These are phyloP conservation scores for Pseudonitzschia multiseries DNA, from an alignment of 108 stramenopile species.

Conservation along the genomic window DNA sequence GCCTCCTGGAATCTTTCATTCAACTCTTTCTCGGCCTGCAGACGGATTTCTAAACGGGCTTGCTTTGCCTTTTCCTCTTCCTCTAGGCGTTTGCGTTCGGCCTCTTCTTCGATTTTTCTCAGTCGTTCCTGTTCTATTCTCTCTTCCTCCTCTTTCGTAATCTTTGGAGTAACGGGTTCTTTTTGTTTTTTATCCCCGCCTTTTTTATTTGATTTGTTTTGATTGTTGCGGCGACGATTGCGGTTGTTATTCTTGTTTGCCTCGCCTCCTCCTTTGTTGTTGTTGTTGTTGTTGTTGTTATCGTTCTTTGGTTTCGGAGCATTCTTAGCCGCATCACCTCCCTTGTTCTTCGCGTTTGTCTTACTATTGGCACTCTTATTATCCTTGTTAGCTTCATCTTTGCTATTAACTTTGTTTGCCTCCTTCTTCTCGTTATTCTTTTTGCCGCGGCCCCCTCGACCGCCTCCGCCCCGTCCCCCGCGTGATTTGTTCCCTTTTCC, in stretches of 20 bases:
- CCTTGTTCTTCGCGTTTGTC: conserved; percentile 7
- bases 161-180: not conserved
- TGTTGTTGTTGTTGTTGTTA: conserved; percentile 12
- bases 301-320: conserved; percentile 8
- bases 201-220: conserved; percentile 12
- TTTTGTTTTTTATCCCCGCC: conserved; percentile 15
- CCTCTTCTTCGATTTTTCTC: conserved; percentile 32
- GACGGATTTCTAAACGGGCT: conserved; percentile 18
- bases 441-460: conserved; percentile 15
- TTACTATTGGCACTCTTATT: not conserved
- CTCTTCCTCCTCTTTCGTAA: conserved; percentile 30
- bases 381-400: conserved; percentile 15
- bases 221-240: conserved; percentile 13
- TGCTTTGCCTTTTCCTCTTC: conserved; percentile 31
- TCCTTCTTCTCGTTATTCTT: conserved; percentile 15
- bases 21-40: conserved; percentile 30
- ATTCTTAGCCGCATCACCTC: not conserved
- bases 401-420: conserved; percentile 10
- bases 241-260: conserved; percentile 11
- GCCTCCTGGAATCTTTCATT: conserved; percentile 30
- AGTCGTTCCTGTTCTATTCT: conserved; percentile 29
- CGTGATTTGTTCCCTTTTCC: conserved; percentile 15
- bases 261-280: conserved; percentile 1
- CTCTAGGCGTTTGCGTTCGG: conserved; percentile 38
- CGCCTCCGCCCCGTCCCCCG: conserved; percentile 10